Base-by-base conservation (phyloP, 2,329 filamentous ascomycete genomes). In the Domatiomyces catenatus region DNA sequence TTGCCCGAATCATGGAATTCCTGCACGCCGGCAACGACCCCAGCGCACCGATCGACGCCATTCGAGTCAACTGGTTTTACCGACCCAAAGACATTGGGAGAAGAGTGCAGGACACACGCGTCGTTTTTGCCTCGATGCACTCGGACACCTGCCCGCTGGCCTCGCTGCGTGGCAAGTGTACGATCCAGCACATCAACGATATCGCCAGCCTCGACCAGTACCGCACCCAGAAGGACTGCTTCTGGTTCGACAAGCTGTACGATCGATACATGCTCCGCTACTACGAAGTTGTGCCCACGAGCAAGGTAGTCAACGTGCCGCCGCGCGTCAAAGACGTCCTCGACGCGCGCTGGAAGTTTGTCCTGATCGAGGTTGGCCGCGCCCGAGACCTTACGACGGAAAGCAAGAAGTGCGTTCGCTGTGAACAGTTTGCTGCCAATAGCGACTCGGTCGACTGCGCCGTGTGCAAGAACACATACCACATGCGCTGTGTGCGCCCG, bases 11-110 rank as follows among this genome's bases (percentile, higher is more conserved):
- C 66, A 98, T 98, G 92, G 90, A 98, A 67, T 96, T 96, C 65
- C 73, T 95, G 60, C 87, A 94, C 63, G 71, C 76, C 62, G 80
- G 89, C 61, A 87, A 90, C 63, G 79, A 89, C 65, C 69, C 73
- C 36, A 75, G 74, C 50, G 78, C 80, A 52, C 82, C 84, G 1
- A 81, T 98, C 56, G 90, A 95, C 64, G 81, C 86, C 43, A 69
- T 98, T 61, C 83, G 89, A 59, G 85, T 96, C 63, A 98, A 98
- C 70, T 98, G 92, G 92, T 95, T 90, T 69, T 96, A 96, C 67
- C 81, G 92, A 42, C 90, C 92, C 51, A 88, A 92, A 67, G 92
- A 98, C 69, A 94, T 96, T 63, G 86, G 86, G 59, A 86, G 89
- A 60, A 92, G 89, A 70, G 83, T 86, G 59, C 83, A 85, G 65